Base-by-base conservation (phyloP, 2,329 filamentous ascomycete genomes). In the Talaromyces verruculosus region DNA sequence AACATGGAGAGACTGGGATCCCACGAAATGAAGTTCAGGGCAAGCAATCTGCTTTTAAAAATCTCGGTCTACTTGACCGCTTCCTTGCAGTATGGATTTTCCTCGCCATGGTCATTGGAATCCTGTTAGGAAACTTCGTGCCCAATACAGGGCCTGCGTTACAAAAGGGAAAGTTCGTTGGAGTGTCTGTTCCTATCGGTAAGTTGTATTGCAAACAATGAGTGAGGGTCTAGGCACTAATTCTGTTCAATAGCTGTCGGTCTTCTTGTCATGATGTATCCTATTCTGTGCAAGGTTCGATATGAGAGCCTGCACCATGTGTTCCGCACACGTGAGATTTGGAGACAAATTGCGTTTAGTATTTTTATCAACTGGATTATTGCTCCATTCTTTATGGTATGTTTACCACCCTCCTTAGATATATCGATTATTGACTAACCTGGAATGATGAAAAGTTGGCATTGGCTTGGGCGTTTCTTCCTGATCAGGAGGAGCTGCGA, bases 181-280 rank as follows among this genome's bases (percentile, higher is more conserved):
- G 88, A 0, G 88, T 91, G 0, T 89, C 87, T 1, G 78, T 89
- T 28, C 89, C 89, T 0, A 90, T 91, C 51, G 87, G 87, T 87
- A 75, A 61, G 80, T 66, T 37, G 6, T 28, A 22, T 11, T 22
- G 7, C 17, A 5, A 13, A 6, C n/a, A 6, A 5, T 8, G 11
- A 10, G 53, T 22, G n/a, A 6, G 11, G 19, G n/a, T 37, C n/a
- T 3, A 30, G n/a, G 15, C 37, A 10, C 64, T 65, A 45, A 65
- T 30, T 15, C 5, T 57, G n/a, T 2, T 37, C 28, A 6, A 60
- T 51, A 91, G 91, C 92, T 0, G 81, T 96, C 58, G 92, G 92
- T 0, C 80, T 96, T 0, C 83, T 96, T 1, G 88, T 96, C 49
- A 96, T 96, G 92, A 96, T 96, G 91, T 96, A 95, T 73, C 93